Conservation (phyloP, 805 yeast species). For the Saturnispora galanensis region DNA sequence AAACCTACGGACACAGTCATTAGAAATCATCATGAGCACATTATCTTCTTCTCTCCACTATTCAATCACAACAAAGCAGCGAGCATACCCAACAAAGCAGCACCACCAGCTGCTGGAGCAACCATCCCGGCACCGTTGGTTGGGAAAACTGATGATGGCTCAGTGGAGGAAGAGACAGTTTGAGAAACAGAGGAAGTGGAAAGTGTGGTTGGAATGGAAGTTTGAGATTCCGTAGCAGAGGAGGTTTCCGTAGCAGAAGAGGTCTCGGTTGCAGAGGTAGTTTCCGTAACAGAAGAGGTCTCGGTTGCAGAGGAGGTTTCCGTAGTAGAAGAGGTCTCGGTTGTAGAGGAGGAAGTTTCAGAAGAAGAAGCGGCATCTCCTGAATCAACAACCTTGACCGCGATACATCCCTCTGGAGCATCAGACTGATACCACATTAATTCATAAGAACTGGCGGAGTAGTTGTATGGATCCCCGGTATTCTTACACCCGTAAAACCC, state of each 20-base stretch:
- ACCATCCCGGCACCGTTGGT: conserved; percentile 8
- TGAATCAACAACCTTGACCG: conserved; percentile 5
- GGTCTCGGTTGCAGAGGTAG: too few relatives aligned
- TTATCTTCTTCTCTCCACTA: too few relatives aligned
- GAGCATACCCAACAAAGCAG: conserved; percentile 8
- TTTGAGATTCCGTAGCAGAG: background rate
- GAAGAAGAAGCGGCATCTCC: background rate
- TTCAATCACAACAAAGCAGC: conserved; percentile 6
- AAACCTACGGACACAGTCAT: too few relatives aligned
- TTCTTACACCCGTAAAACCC: conserved; percentile 36
- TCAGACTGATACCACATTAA: conserved; percentile 22
- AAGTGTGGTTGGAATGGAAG: background rate
- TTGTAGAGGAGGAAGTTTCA: background rate
- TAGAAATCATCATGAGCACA: too few relatives aligned
- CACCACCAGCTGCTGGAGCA: conserved; percentile 9
- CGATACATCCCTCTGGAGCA: conserved; percentile 18
- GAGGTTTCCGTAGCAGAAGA: background rate
- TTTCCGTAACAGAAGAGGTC: background rate
- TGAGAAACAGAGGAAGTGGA: background rate
- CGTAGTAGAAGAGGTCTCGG: background rate
- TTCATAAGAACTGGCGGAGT: conserved; percentile 24
- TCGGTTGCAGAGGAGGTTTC: background rate
- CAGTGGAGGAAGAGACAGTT: background rate
- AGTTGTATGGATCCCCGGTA: conserved; percentile 35
- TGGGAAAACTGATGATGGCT: background rate